Base-by-base conservation (phyloP, 2,329 filamentous ascomycete genomes). In the Lecanicillium sp. region DNA sequence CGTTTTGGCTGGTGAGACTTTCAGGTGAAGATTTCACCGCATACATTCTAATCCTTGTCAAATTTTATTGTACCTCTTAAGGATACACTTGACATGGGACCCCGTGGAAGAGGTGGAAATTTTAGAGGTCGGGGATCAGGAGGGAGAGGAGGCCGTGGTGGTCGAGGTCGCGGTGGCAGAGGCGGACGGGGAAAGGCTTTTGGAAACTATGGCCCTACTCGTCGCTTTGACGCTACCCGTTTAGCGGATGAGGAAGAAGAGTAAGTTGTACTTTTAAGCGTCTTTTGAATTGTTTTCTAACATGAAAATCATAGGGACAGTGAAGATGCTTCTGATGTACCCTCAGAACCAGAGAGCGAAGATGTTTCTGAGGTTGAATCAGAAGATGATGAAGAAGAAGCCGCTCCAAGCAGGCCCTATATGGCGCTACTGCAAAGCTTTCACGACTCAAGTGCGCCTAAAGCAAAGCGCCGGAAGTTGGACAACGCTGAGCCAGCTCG, bases 401-500 rank as follows among this genome's bases (percentile, higher is more conserved):
- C 65, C 19, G 49, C 63, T 9, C 38, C 60, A 18, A 58, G 63
- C 18, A 64, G 66, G 20, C 70, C 78, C 4, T 82, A 81, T 46
- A 62, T 71, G 58, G 64, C 72, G 7, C 61, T 82, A 6, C 62
- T 82, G 50, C 69, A 79, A 49, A 79, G 72, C 42, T 61, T 82
- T 35, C 62, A 66, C 3, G 66, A 71, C 18, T 61, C 64, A 4
- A 52, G 58, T 17, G 59, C 54, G 3, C 69, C 66, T 3, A 68
- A 64, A 30, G 59, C 70, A 2, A 82, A 81, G 52, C 66, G 74
- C 54, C 66, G 77, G 40, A 81, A 80, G 50, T 46, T 80, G 8
- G 66, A 70, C 36, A 45, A 43, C 33, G 47, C 49, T 36, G 52
- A 52, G 18, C 15, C 19, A 12, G 17, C 25, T 3, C 5, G 14